Evolutionary conservation across 192 early-diverging fungal genomes (phyloP), one percentile per base, ranked within the genome.

Genomic region (Glomus cerebriforme): DNA sequence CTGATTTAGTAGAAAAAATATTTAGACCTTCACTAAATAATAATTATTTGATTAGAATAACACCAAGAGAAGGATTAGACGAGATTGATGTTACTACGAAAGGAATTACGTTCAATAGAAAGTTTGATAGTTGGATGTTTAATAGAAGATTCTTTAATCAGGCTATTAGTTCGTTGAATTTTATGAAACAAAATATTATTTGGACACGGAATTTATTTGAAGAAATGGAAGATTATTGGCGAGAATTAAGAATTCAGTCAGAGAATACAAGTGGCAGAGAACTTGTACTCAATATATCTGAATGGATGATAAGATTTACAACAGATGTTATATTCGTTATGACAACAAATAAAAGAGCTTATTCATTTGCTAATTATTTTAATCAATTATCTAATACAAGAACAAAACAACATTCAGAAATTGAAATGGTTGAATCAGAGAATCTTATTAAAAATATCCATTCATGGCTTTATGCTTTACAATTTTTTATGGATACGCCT

Each of bases 221-320:
- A 24, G 77, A 78, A 59, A 78, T 78, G 65, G 66, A 67, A 35
- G n/a, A 26, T 26, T 69, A 69, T 37, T 78, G 77, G 77, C 17
- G 43, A 59, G 9, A 32, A 68, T 47, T 35, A 31, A 67, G 19
- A 39, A 7, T 64, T 64, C 29, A 31, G 17, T 22, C 65, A 35
- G 32, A 34, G 15, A 34, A 64, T 27, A 15, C 62, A 64, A 64
- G 24, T 31, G 12, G 24, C 62, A 64, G 15, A 64, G 62, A 64
- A 64, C 29, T 64, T 29, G 29, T 9, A 64, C 29, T 31, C 39
- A 77, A 47, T 35, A 12, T 78, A 27, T 45, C 77, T 26, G 47
- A 78, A 54, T 78, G 77, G 77, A 54, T 78, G 6, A 7, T 8
- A 0, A 26, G 39, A 49, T 69, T 69, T 19, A 59, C 34, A 17